Evolutionary conservation across 768 basidiomycete species (phyloP).

Genomic region (Xerocomus potaroensis): DNA sequence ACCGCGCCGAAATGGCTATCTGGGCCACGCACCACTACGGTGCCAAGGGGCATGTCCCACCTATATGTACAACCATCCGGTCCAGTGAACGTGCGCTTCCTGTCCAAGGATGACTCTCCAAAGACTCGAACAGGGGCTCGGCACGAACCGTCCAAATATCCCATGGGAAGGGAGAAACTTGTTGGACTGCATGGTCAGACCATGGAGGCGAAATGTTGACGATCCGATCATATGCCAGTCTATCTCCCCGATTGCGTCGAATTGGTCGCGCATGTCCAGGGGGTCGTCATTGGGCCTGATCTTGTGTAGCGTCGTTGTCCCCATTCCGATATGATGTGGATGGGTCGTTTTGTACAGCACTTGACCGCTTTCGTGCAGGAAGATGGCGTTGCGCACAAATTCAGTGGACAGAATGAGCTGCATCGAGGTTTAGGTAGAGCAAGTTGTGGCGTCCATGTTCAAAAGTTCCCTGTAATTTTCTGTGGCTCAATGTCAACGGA

Average conservation of each 20-base stretch:
- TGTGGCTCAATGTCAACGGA: slow-evolving; percentile 17
- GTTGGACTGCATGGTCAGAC: slow-evolving; percentile 21
- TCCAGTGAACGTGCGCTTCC: slow-evolving; percentile 31
- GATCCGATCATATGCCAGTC: slow-evolving; percentile 32
- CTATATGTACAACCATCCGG: slow-evolving; percentile 32
- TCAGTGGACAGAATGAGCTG: slow-evolving; percentile 21
- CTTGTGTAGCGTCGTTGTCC: slow-evolving; percentile 25
- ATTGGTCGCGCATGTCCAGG: slow-evolving; percentile 26
- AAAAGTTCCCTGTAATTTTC: not conserved
- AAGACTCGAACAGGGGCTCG: not conserved
- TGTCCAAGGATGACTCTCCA: not conserved
- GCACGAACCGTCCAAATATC: slow-evolving; percentile 19
- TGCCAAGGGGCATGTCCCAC: slow-evolving; percentile 25
- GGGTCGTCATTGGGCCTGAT: slow-evolving; percentile 20
- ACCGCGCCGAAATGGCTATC: not conserved
- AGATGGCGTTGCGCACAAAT: slow-evolving; percentile 21
- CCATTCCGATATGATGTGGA: slow-evolving; percentile 4
- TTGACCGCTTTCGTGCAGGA: slow-evolving; percentile 24
- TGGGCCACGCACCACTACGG: slow-evolving; percentile 14
- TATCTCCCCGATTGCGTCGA: slow-evolving; percentile 31
- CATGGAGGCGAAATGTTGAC: slow-evolving; percentile 29
- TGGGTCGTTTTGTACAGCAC: slow-evolving; percentile 29
- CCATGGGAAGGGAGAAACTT: slow-evolving; percentile 25
- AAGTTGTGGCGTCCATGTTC: not conserved
- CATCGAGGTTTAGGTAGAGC: slow-evolving; percentile 9